A percentile compares a stretch with the other conserved stretches of the same genome.
These are phyloP conservation scores for Daldinia vernicosa DNA, from an alignment of 495 filamentous ascomycete species.

Conservation along the genomic window DNA sequence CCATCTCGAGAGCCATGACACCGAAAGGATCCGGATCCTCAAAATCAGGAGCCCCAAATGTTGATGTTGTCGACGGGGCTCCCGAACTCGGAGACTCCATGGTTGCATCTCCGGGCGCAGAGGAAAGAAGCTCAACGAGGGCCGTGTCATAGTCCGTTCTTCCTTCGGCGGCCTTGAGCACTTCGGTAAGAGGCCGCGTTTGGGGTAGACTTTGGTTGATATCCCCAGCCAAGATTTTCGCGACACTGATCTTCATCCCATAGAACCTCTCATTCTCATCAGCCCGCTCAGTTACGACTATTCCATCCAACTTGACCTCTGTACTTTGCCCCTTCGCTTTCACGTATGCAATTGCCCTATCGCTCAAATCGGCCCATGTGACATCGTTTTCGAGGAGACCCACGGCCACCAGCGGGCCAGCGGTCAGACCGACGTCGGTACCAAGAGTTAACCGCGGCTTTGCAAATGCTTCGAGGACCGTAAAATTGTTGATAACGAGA, in stretches of 20 bases:
- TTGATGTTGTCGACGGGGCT: conserved; percentile 53
- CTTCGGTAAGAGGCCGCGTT: conserved; percentile 73
- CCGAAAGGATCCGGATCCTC: conserved; percentile 91
- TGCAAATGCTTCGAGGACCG: conserved; percentile 82
- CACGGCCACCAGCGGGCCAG: conserved; percentile 81
- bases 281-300: conserved; percentile 80
- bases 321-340: conserved; percentile 88
- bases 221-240: conserved; percentile 84
- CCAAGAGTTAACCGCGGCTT: conserved; percentile 80
- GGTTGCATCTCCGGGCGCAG: conserved; percentile 76
- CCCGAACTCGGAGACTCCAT: conserved; percentile 59
- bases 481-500: conserved; percentile 84
- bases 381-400: conserved; percentile 78
- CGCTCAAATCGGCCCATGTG: conserved; percentile 64
- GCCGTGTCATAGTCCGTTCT: conserved; percentile 73
- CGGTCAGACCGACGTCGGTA: conserved; percentile 76
- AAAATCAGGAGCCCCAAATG: conserved; percentile 79
- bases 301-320: conserved; percentile 83
- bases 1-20: conserved; percentile 82
- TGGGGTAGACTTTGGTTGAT: conserved; percentile 71
- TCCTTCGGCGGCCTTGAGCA: conserved; percentile 86
- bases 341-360: conserved; percentile 85
- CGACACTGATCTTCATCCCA: conserved; percentile 73
- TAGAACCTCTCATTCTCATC: conserved; percentile 94
- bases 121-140: conserved; percentile 56